These are phyloP conservation scores for Chamaenerion angustifolium DNA, from an alignment of 345 rosid genomes.

Conservation along the genomic window DNA sequence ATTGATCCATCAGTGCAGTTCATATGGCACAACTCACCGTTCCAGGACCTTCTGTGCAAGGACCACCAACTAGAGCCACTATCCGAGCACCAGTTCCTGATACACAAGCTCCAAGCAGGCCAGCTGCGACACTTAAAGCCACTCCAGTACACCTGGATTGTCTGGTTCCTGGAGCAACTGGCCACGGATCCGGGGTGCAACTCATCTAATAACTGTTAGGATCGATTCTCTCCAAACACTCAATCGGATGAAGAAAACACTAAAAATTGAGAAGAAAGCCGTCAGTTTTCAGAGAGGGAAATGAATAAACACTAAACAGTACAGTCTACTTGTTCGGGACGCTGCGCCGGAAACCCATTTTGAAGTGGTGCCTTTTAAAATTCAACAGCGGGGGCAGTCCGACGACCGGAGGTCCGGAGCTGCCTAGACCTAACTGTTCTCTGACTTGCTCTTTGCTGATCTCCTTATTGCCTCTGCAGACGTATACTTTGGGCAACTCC, in stretches of 20 bases:
- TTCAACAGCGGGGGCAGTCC: slow-evolving; percentile 22
- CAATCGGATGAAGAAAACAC: no score
- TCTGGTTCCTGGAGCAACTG: slow-evolving; percentile 57
- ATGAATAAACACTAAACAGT: no score
- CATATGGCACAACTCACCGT: slow-evolving; percentile 38
- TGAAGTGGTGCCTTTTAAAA: slow-evolving; percentile 41
- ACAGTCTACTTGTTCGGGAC: no score
- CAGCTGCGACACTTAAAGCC: slow-evolving; percentile 81
- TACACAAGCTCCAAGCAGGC: slow-evolving; percentile 89
- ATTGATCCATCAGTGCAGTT: no score
- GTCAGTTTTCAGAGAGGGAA: no score
- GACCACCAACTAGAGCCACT: slow-evolving; percentile 93
- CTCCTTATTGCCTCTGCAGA: slow-evolving; percentile 78
- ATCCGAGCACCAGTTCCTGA: slow-evolving; percentile 98
- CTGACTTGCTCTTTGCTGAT: slow-evolving; percentile 66
- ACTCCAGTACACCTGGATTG: slow-evolving; percentile 85
- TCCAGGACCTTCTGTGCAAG: slow-evolving; percentile 98
- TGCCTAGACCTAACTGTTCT: slow-evolving; percentile 79
- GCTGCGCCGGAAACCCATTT: slow-evolving; percentile 29
- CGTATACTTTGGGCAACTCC: slow-evolving; percentile 87
- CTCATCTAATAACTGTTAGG: slow-evolving; percentile 94
- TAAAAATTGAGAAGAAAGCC: no score
- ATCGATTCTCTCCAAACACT: no score
- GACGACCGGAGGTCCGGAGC: slow-evolving; percentile 43
- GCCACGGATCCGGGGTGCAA: slow-evolving; percentile 97